Conservation (phyloP, 257 asterid genomes). For the Rhazya stricta region DNA sequence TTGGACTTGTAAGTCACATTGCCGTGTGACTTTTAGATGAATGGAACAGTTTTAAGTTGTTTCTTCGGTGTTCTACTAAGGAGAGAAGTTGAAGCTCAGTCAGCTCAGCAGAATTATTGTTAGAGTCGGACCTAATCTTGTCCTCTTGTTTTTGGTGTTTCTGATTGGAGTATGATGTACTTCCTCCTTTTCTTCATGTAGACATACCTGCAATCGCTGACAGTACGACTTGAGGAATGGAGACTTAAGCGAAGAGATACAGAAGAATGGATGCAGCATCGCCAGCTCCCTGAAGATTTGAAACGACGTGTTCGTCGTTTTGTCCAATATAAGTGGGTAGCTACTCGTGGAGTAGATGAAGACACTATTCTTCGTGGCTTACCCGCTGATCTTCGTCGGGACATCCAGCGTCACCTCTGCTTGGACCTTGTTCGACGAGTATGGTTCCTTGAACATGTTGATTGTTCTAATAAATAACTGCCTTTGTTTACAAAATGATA, state of each 20-base stretch:
- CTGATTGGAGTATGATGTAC: neutral
- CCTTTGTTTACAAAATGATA: neutral
- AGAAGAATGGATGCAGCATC: constrained; percentile 96
- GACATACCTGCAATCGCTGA: constrained; percentile 89
- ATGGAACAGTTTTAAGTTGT: neutral
- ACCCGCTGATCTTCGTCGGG: constrained; percentile 86
- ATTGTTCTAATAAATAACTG: neutral
- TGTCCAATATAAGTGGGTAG: constrained; percentile 93
- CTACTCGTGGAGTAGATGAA: constrained; percentile 94
- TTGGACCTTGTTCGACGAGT: constrained; percentile 94
- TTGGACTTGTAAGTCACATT: neutral
- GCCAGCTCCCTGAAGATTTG: constrained; percentile 92
- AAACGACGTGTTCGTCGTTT: constrained; percentile 75
- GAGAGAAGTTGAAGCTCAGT: neutral
- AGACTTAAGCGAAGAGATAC: constrained; percentile 85
- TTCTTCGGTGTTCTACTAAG: neutral
- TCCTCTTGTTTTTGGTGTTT: neutral
- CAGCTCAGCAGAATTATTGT: neutral
- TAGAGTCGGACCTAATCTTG: neutral
- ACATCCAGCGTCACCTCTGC: constrained; percentile 91
- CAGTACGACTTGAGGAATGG: constrained; percentile 88
- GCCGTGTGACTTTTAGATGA: neutral
- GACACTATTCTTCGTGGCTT: constrained; percentile 70
- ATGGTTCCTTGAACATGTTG: constrained; percentile 25
- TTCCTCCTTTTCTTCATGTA: constrained; percentile 26